Conservation (phyloP, 257 asterid genomes). For the Plantago ovata region DNA sequence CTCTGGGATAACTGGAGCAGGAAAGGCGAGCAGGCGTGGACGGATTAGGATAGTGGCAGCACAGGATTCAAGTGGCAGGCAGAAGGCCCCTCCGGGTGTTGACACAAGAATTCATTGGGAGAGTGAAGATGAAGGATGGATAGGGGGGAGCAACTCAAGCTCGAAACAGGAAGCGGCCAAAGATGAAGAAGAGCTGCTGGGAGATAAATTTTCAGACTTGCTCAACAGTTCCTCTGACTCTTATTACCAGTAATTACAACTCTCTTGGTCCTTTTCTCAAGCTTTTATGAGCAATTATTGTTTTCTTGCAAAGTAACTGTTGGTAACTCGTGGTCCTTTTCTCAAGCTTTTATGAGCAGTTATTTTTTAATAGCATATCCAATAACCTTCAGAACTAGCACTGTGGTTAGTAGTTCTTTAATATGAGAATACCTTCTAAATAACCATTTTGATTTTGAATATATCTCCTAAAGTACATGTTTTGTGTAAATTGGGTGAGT, state of each 20-base stretch:
- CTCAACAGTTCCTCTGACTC: constrained; percentile 76
- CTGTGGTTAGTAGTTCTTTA: background rate
- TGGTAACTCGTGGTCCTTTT: no score
- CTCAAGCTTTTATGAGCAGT: no score
- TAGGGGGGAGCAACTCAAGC: constrained; percentile 48
- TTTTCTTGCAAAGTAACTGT: background rate
- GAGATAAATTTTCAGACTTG: constrained; percentile 65
- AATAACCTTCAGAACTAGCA: no score
- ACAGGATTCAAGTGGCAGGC: constrained; percentile 35
- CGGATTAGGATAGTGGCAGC: constrained; percentile 29
- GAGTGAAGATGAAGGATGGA: constrained; percentile 88
- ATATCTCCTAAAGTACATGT: no score
- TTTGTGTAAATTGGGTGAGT: no score
- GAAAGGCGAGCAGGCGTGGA: constrained; percentile 9
- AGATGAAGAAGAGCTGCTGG: constrained; percentile 43
- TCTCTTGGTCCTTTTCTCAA: constrained; percentile 11
- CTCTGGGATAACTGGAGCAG: constrained; percentile 15
- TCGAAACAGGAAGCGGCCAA: constrained; percentile 36
- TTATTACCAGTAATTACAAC: constrained; percentile 64
- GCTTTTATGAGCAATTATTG: background rate
- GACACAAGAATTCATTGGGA: constrained; percentile 94
- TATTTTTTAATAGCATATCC: no score
- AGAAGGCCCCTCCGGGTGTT: constrained; percentile 63
- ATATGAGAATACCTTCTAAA: no score
- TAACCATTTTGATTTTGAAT: background rate